A percentile compares a stretch with the other conserved stretches of the same genome.
Evolutionary conservation across 1,284 basidiomycete species (phyloP).

Genomic region (Cryptococcus floricola): DNA sequence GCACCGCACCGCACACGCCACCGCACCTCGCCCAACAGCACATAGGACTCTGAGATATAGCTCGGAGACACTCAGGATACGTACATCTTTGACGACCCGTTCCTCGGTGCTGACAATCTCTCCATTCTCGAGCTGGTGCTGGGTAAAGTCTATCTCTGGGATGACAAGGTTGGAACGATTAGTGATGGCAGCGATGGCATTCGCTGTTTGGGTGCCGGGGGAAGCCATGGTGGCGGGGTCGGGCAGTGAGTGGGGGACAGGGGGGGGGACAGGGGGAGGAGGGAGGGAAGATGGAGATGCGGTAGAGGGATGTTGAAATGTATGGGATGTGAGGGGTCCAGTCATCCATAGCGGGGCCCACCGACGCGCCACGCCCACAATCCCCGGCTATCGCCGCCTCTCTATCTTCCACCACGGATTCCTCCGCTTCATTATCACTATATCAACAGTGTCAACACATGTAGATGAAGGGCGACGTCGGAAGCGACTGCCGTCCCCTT

Average conservation of each 20-base stretch:
- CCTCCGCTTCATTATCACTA: too few species aligned
- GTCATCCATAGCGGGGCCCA: not conserved
- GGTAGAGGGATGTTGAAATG: not conserved
- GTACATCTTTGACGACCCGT: constrained; percentile 51
- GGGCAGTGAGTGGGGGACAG: constrained; percentile 1
- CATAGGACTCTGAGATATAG: not conserved
- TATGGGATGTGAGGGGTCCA: not conserved
- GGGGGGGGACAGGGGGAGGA: not conserved
- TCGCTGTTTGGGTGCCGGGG: constrained; percentile 40
- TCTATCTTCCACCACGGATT: too few species aligned
- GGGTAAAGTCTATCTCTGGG: constrained; percentile 78
- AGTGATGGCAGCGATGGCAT: constrained; percentile 45
- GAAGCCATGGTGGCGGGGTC: constrained; percentile 31
- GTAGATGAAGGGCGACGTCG: too few species aligned
- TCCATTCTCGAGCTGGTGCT: constrained; percentile 83
- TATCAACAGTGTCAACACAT: too few species aligned
- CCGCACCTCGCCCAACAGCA: not conserved
- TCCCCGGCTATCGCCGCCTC: constrained; percentile 3
- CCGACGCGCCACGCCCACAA: constrained; percentile 12
- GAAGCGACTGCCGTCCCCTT: too few species aligned
- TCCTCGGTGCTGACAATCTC: constrained; percentile 64
- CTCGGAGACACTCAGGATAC: constrained; percentile 10
- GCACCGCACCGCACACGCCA: not conserved
- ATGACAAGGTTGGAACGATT: constrained; percentile 51
- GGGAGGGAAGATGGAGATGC: not conserved